Conservation (phyloP, 805 yeast genomes). For the Candida fluviatilis region DNA sequence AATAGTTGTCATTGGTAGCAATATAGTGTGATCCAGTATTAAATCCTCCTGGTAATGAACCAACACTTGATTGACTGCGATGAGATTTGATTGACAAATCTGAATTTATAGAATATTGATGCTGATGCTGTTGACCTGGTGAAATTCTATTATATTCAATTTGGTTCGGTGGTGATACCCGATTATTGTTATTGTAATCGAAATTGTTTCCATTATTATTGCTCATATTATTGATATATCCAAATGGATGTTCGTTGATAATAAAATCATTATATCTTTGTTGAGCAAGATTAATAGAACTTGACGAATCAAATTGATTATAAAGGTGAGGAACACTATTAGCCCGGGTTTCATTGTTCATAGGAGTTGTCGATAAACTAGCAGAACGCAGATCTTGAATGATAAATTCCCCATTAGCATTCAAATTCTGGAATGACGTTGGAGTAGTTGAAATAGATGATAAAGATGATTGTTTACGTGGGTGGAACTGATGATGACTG, state of each 20-base stretch:
- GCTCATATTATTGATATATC: background rate
- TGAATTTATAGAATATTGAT: slow-evolving; percentile 2
- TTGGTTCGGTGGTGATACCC: background rate
- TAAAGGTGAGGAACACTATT: slow-evolving; percentile 1
- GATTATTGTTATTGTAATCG: background rate
- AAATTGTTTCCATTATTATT: background rate
- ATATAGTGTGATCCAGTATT: background rate
- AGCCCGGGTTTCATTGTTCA: slow-evolving; percentile 1
- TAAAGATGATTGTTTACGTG: slow-evolving; percentile 4
- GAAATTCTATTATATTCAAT: background rate
- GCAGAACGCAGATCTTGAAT: slow-evolving; percentile 5
- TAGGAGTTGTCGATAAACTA: slow-evolving; percentile 4
- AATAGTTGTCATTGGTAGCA: background rate
- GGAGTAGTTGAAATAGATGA: slow-evolving; percentile 4
- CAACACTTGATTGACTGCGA: slow-evolving; percentile 5
- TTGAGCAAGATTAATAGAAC: slow-evolving; percentile 3
- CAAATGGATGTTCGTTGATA: slow-evolving; percentile 12
- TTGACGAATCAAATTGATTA: slow-evolving; percentile 4
- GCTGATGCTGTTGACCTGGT: slow-evolving; percentile 2
- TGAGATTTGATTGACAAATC: slow-evolving; percentile 3
- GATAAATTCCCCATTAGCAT: slow-evolving; percentile 27
- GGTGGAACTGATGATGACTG: background rate
- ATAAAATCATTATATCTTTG: slow-evolving; percentile 11
- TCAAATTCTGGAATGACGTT: slow-evolving; percentile 18
- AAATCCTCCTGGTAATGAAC: slow-evolving; percentile 3